A percentile compares a stretch with the other conserved stretches of the same genome.
These are phyloP conservation scores for Rhynchospora tenuis DNA, from an alignment of 176 grass and related monocot genomes.

Conservation along the genomic window DNA sequence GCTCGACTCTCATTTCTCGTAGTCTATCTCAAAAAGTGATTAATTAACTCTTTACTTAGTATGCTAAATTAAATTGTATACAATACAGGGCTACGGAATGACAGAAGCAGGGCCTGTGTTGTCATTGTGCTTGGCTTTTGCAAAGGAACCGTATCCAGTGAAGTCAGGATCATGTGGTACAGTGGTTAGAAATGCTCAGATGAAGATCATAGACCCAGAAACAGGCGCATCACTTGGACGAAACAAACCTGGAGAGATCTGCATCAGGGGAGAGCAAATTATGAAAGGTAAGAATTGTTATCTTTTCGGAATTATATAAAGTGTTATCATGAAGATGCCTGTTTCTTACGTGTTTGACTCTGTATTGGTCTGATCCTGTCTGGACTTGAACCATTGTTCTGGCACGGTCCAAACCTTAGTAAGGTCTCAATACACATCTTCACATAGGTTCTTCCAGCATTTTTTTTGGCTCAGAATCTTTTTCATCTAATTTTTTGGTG, in stretches of 20 bases:
- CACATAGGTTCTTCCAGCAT: too few relatives aligned
- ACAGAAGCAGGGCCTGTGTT: slow-evolving; percentile 88
- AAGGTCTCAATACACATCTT: too few relatives aligned
- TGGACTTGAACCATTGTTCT: neutral
- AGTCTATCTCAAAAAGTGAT: too few relatives aligned
- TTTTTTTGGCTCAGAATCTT: neutral
- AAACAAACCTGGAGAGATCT: slow-evolving; percentile 71
- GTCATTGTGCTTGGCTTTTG: slow-evolving; percentile 88
- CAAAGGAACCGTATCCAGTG: slow-evolving; percentile 63
- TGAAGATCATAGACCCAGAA: slow-evolving; percentile 77
- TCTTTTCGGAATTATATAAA: neutral
- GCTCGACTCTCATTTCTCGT: too few relatives aligned
- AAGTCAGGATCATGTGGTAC: slow-evolving; percentile 93
- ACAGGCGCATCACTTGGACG: slow-evolving; percentile 46
- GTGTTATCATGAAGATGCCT: too few relatives aligned
- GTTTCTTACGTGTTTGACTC: too few relatives aligned
- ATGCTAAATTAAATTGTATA: neutral
- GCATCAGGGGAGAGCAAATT: slow-evolving; percentile 89
- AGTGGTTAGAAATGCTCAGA: slow-evolving; percentile 71
- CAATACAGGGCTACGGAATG: slow-evolving; percentile 83
- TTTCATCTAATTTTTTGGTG: slow-evolving; percentile 12
- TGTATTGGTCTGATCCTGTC: neutral
- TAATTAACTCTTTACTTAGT: too few relatives aligned
- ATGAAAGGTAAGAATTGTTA: slow-evolving; percentile 66
- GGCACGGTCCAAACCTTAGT: neutral